Base-by-base conservation (phyloP, 192 early-diverging fungal genomes). In the Coemansia sp. region DNA sequence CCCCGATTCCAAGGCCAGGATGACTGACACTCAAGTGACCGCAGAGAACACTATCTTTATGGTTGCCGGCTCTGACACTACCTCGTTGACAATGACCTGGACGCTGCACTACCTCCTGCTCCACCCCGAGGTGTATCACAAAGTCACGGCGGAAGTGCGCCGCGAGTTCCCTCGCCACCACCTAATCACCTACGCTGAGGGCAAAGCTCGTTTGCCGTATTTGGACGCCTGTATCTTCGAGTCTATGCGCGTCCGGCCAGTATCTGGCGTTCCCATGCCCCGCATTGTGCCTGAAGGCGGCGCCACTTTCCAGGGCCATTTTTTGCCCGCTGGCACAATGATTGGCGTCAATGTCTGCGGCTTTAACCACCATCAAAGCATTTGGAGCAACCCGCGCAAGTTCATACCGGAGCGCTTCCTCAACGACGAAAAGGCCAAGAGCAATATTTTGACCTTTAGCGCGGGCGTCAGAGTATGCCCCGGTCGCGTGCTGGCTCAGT, bases 211-310 rank as follows among this genome's bases (percentile, higher is more conserved):
- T 3, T 55, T 80, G 23, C 72, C 78, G n/a, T 85, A 77, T 29
- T 11, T 85, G 23, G 75, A 80, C 23, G 83, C 78, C 0, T 76
- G 76, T 41, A 77, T 85, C 39, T 70, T 73, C 67, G 83, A 85
- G 57, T 67, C 78, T 0, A 12, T 85, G 66, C 62, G 83, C 7
- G 62, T 85, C 6, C 69, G 61, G 1, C 62, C 72, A 0, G 78
- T 77, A 1, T 67, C 72, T 1, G 73, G 73, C 19, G 31, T 67
- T 2, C 41, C 57, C 31, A 58, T 78, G 14, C 66, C 66, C 12
- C 69, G 81, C 7, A 39, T 73, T 0, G 68, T 79, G 12, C 77
- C 82, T 5, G 32, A 62, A 14, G 74, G 60, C 15, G 82, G 82
- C 2, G 64, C 55, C 3, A 67, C 58, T 1, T 32, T 79, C 51